Evolutionary conservation across 1,139 yeast species (phyloP), one percentile per base, ranked within the genome.

Genomic region (Meyerozyma carpophila): DNA sequence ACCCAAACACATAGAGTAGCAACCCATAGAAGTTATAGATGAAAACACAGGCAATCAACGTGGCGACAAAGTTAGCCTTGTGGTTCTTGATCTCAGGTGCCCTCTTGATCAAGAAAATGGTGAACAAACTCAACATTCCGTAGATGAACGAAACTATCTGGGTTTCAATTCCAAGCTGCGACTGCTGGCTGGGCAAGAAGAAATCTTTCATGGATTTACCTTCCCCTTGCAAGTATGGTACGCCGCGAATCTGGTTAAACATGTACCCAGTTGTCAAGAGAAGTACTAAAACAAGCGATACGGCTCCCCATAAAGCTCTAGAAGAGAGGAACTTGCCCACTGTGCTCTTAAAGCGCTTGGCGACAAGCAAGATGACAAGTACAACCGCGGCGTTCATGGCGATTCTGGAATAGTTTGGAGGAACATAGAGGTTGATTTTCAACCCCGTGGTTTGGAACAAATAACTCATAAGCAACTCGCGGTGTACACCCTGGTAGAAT

Each of bases 261-360:
- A 93, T 93, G 65, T 90, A 87, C 13, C 98, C 98, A 10, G 94
- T 75, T 43, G 80, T 82, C 70, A 91, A 87, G 55, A 90, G 67
- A 49, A 91, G 70, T 25, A 88, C 75, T 11, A 78, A 57, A 38
- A 85, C 68, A 20, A 87, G 68, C 4, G 87, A 73, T 13, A 75
- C 45, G 4, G 79, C 76, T 41, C 84, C 82, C 96, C 96, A 89
- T 42, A 84, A 56, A 27, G 57, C 34, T 39, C 60, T 62, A 20
- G 73, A 66, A 8, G 59, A 48, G 21, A 66, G 24, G 9, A 66
- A 34, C 8, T 51, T 40, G n/a, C 48, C 42, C 13, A 66, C 52
- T 49, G 78, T 77, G 49, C 66, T 73, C 44, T 49, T 50, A 53
- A 59, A 70, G 48, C 49, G 59, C 29, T 46, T 52, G 6, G 53